These are phyloP conservation scores for Didymella exigua DNA, from an alignment of 2,329 filamentous ascomycete species.

Conservation along the genomic window DNA sequence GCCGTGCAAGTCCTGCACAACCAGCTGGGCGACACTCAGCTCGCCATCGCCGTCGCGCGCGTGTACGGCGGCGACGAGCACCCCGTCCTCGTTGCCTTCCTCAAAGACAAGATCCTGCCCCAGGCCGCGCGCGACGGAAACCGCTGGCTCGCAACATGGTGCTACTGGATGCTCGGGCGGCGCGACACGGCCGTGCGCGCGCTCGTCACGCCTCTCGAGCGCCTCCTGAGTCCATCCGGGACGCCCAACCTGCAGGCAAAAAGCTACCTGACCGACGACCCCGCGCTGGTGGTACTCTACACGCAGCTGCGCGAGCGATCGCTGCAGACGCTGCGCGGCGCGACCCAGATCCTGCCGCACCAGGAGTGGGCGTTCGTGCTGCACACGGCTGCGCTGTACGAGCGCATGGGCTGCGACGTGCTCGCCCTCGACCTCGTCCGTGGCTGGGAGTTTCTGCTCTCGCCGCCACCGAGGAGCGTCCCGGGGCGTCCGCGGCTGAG, in stretches of 20 bases:
- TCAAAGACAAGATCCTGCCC: constrained; percentile 79
- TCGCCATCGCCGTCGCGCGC: constrained; percentile 85
- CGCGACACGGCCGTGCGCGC: constrained; percentile 83
- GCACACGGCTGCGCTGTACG: constrained; percentile 82
- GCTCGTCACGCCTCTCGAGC: constrained; percentile 79
- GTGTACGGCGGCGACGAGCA: constrained; percentile 88
- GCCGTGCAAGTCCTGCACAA: constrained; percentile 86
- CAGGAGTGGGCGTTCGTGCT: constrained; percentile 89
- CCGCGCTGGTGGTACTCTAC: constrained; percentile 85
- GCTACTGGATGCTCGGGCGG: constrained; percentile 86
- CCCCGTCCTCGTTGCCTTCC: constrained; percentile 71
- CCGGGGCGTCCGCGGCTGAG: constrained; percentile 31
- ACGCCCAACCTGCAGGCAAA: constrained; percentile 75
- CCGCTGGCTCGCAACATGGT: constrained; percentile 93
- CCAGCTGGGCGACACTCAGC: constrained; percentile 85
- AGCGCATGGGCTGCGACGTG: constrained; percentile 91
- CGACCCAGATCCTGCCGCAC: constrained; percentile 75
- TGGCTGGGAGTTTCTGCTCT: constrained; percentile 77
- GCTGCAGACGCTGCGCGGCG: constrained; percentile 82
- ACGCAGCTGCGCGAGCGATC: constrained; percentile 81
- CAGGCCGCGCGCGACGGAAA: constrained; percentile 82
- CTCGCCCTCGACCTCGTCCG: constrained; percentile 83
- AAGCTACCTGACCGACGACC: constrained; percentile 87
- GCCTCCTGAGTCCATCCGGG: constrained; percentile 70
- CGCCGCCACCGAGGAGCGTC: constrained; percentile 37